Conservation (phyloP, 176 grass and related monocot species). For the Saccharum spontaneum region DNA sequence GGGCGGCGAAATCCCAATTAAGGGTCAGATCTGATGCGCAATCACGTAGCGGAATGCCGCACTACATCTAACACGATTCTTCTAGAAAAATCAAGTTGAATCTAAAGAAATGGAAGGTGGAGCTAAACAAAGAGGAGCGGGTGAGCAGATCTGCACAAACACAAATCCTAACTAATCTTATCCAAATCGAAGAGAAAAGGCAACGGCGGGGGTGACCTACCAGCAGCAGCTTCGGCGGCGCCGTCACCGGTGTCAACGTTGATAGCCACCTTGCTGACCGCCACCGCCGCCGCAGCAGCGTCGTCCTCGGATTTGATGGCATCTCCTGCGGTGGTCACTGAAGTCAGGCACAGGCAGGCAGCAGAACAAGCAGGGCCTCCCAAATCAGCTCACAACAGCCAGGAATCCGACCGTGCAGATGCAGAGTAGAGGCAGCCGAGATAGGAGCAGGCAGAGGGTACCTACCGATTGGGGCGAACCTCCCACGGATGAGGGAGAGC, state of each 20-base stretch:
- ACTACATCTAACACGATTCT: neutral
- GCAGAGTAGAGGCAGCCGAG: too few relatives aligned
- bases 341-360: neutral
- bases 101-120: conserved; percentile 8
- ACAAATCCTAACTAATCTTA: conserved; percentile 30
- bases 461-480: conserved; percentile 43
- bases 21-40: conserved; percentile 39
- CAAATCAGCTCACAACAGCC: neutral
- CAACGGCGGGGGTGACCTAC: neutral
- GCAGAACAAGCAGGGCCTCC: conserved; percentile 21
- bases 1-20: neutral
- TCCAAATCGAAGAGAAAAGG: neutral
- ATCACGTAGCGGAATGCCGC: neutral
- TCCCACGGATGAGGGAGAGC: conserved; percentile 59
- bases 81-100: neutral
- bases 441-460: neutral
- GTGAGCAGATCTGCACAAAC: conserved; percentile 42
- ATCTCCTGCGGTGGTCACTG: conserved; percentile 33
- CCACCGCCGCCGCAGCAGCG: neutral
- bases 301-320: conserved; percentile 46
- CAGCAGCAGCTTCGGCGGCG: neutral
- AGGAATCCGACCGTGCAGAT: neutral
- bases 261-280: neutral
- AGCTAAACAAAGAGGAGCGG: neutral
- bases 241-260: conserved; percentile 1